A percentile compares a stretch with the other conserved stretches of the same genome.
Evolutionary conservation across 148 eudicot genomes (phyloP).

Genomic region (Rhododendron kiyosumense): DNA sequence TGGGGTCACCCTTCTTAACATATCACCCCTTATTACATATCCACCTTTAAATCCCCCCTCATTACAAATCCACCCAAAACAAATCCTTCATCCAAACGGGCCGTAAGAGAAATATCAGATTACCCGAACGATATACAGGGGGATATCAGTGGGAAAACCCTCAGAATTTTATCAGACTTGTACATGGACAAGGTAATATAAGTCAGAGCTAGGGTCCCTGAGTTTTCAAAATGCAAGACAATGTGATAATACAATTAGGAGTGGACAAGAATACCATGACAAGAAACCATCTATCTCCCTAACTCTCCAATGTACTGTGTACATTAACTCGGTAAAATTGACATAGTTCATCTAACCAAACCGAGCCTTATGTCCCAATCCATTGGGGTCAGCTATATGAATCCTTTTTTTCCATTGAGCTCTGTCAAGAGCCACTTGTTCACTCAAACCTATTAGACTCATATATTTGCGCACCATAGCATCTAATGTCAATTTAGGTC

Average conservation of each 20-base stretch:
- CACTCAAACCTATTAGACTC: too few relatives aligned
- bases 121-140: not conserved
- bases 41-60: too few relatives aligned
- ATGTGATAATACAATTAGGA: not conserved
- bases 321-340: not conserved
- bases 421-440: too few relatives aligned
- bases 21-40: too few relatives aligned
- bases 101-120: not conserved
- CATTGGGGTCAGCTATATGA: too few relatives aligned
- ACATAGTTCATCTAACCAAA: not conserved
- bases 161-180: not conserved
- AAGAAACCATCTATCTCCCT: not conserved
- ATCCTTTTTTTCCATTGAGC: too few relatives aligned
- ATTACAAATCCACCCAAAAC: too few relatives aligned
- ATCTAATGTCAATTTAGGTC: too few relatives aligned
- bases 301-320: not conserved
- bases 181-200: not conserved
- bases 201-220: not conserved
- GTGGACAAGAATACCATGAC: not conserved
- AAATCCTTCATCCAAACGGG: too few relatives aligned
- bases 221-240: not conserved
- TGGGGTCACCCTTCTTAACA: too few relatives aligned
- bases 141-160: not conserved
- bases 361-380: too few relatives aligned
- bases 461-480: too few relatives aligned